Conservation (phyloP, 2,329 filamentous ascomycete genomes). For the Fusarium zealandicum region DNA sequence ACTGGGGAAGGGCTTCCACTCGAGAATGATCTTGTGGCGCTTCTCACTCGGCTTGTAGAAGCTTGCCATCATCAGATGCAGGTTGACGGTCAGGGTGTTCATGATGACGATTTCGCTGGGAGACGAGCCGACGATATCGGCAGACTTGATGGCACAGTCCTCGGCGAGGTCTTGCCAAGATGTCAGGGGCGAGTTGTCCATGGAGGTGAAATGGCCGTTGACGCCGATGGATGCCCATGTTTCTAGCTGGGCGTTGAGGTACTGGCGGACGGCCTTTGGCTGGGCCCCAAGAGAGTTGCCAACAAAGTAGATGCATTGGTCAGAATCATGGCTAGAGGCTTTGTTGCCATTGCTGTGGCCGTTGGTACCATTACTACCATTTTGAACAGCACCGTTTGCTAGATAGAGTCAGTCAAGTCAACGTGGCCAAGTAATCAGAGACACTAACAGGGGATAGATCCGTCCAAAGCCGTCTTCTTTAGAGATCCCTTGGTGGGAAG, state of each 20-base stretch:
- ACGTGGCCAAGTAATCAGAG: no score
- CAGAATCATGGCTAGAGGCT: constrained; percentile 47
- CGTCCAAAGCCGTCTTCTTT: constrained; percentile 65
- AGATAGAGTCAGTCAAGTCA: background rate
- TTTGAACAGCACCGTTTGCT: constrained; percentile 23
- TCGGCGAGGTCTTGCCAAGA: constrained; percentile 84
- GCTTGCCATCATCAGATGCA: constrained; percentile 83
- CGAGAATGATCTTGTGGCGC: constrained; percentile 82
- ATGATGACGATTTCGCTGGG: constrained; percentile 82
- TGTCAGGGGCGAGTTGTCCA: constrained; percentile 71
- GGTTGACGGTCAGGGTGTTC: constrained; percentile 83
- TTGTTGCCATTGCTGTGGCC: constrained; percentile 30
- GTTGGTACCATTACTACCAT: constrained; percentile 29
- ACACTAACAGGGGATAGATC: constrained; percentile 50
- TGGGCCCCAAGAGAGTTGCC: constrained; percentile 91
- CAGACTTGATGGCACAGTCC: constrained; percentile 72
- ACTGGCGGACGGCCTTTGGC: constrained; percentile 70
- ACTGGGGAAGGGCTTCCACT: constrained; percentile 89
- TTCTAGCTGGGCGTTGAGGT: constrained; percentile 75
- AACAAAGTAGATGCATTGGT: constrained; percentile 75
- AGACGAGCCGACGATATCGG: constrained; percentile 76
- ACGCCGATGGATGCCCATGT: constrained; percentile 88
- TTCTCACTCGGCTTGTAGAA: constrained; percentile 76
- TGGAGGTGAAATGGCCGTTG: constrained; percentile 78
- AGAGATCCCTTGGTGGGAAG: constrained; percentile 79